Evolutionary conservation across 352 stramenopile genomes (phyloP).

Genomic region (Pythium phragmiticola): DNA sequence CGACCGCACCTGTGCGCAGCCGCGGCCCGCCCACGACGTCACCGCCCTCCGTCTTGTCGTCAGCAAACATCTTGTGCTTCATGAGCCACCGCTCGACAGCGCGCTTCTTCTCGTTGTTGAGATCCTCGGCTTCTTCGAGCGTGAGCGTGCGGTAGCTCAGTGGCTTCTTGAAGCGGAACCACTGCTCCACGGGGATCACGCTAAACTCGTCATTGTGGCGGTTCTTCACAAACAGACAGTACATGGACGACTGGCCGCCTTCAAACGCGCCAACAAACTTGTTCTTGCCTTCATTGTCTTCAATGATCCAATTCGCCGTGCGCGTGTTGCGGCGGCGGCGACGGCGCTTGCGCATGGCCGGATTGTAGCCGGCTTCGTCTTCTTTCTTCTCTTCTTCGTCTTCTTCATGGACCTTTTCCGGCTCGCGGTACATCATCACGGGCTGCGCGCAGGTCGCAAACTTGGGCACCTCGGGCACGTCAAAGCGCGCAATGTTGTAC

Average conservation of each 20-base stretch:
- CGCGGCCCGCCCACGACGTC: conserved; percentile 65
- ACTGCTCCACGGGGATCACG: conserved; percentile 85
- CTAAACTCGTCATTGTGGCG: conserved; percentile 88
- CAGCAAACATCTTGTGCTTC: conserved; percentile 82
- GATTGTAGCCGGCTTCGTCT: conserved; percentile 71
- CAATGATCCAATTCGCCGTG: conserved; percentile 81
- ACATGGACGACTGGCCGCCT: conserved; percentile 79
- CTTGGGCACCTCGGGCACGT: conserved; percentile 60
- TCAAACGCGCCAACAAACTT: conserved; percentile 84
- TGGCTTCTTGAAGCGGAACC: conserved; percentile 90
- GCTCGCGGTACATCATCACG: conserved; percentile 88
- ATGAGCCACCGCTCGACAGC: conserved; percentile 87
- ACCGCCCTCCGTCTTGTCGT: conserved; percentile 57
- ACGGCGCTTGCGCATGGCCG: conserved; percentile 68
- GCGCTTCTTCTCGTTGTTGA: conserved; percentile 90
- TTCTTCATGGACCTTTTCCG: conserved; percentile 67
- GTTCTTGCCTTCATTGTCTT: conserved; percentile 79
- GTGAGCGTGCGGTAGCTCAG: conserved; percentile 82
- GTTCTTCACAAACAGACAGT: conserved; percentile 87
- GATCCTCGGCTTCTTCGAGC: conserved; percentile 80
- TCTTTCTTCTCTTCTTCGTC: conserved; percentile 78
- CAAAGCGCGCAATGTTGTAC: conserved; percentile 86
- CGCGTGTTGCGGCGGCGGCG: conserved; percentile 74
- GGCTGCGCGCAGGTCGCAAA: conserved; percentile 66
- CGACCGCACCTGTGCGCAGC: conserved; percentile 67